Evolutionary conservation across 306 rosid species (phyloP), one percentile per base, ranked within the genome.

Genomic region (Begonia peltatifolia): DNA sequence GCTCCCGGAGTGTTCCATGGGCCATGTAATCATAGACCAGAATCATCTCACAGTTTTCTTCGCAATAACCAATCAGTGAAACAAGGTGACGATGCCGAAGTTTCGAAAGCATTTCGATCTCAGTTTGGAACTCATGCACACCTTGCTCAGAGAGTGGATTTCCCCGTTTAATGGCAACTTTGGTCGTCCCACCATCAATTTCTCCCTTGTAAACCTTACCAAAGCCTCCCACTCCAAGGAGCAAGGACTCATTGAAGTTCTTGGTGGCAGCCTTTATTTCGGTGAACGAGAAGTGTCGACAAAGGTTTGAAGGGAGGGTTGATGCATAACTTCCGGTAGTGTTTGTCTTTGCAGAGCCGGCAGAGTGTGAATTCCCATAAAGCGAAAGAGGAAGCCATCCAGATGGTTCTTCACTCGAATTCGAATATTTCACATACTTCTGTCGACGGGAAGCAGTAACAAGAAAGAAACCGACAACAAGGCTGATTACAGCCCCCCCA

Each of bases 31-130:
- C 96, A 60, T 87, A 87, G 44, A 87, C 96, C 61, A 87, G 94
- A 71, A 87, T 87, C 96, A 87, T 87, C 68, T 87, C 96, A 16
- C 75, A 68, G 80, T 87, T 84, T 36, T 87, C 96, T 69, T 84
- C 96, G 15, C 96, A 87, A 63, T 84, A 87, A 43, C 96, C 96
- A 41, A 87, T 87, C 56, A 87, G 57, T 1, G 96, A 87, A 52
- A 87, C 96, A 56, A 87, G 96, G 71, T 87, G 96, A 42, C 96
- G 83, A 49, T 87, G 96, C 30, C 96, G 96, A 55, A 87, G 96
- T 63, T 87, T 87, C 14, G 96, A 87, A 18, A 87, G 96, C 96
- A 87, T 87, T 65, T 87, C 96, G 69, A 87, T 87, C 81, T 87
- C 96, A 17, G 96, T 87, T 55, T 81, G 96, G 67, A 87, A 87